Conservation (phyloP, 2,329 filamentous ascomycete genomes). For the Aspergillus carbonarius region DNA sequence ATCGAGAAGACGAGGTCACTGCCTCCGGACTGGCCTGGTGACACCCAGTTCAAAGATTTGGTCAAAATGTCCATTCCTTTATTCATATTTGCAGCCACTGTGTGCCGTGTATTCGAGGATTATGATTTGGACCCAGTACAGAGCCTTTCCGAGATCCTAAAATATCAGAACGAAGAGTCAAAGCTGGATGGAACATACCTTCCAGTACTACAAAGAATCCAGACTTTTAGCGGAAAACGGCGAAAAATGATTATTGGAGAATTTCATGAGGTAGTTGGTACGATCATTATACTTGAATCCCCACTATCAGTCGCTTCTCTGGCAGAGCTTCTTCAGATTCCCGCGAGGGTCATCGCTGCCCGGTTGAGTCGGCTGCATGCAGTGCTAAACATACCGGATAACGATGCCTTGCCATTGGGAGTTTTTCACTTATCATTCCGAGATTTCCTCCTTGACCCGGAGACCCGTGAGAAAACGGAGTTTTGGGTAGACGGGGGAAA, state of each 20-base stretch:
- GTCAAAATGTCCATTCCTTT: conserved; percentile 27
- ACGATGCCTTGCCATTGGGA: neutral
- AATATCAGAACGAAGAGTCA: neutral
- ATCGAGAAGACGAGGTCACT: conserved; percentile 12
- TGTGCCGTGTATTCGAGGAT: conserved; percentile 29
- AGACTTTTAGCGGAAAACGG: neutral
- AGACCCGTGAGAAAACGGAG: neutral
- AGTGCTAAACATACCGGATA: conserved; percentile 1
- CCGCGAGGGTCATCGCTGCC: neutral
- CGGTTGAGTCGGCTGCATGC: conserved; percentile 1
- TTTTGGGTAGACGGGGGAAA: conserved; percentile 23
- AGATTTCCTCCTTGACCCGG: conserved; percentile 7
- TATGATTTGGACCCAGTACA: conserved; percentile 11
- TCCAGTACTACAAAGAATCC: neutral
- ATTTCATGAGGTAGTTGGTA: conserved; percentile 1
- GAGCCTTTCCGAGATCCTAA: conserved; percentile 1
- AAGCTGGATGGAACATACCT: conserved; percentile 3
- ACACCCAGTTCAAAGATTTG: neutral
- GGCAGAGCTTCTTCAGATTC: neutral
- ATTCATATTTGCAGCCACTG: conserved; percentile 30
- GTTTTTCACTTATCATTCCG: conserved; percentile 6
- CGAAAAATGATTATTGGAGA: neutral
- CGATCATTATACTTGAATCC: conserved; percentile 2
- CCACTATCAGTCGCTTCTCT: conserved; percentile 3
- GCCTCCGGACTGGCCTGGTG: conserved; percentile 7